Percentiles rank a stretch among this genome's conserved stretches.
Conservation (phyloP, 192 early-diverging fungal genomes). For the Entophlyctis helioformis region DNA sequence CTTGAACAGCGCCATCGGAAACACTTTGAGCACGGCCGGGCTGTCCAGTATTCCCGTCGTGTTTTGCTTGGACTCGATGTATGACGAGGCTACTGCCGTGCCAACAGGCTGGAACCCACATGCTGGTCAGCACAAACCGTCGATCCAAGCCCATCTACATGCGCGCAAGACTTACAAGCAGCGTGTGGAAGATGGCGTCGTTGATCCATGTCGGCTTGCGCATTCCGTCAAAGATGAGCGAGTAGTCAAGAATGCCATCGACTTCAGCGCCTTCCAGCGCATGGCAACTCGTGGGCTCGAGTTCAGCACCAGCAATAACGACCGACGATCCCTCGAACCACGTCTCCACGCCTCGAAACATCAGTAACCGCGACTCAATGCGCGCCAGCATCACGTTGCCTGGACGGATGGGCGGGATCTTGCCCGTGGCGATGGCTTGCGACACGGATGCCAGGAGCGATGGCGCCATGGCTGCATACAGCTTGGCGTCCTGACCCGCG, state of each 20-base stretch:
- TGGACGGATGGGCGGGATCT: constrained; percentile 2
- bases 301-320: constrained; percentile 18
- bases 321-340: constrained; percentile 20
- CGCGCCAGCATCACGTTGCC: constrained; percentile 13
- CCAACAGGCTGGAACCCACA: too few relatives aligned
- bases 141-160: too few relatives aligned
- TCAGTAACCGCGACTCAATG: constrained; percentile 20
- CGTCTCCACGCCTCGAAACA: constrained; percentile 20
- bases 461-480: too few relatives aligned
- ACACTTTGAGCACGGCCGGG: constrained; percentile 3
- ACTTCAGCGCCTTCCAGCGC: constrained; percentile 23
- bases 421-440: too few relatives aligned
- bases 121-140: too few relatives aligned
- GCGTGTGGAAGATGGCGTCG: too few relatives aligned
- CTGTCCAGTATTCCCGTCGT: constrained; percentile 25
- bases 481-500: too few relatives aligned
- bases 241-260: constrained; percentile 15
- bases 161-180: too few relatives aligned
- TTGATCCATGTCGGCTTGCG: too few relatives aligned
- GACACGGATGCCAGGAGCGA: too few relatives aligned
- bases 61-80: constrained; percentile 13
- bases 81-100: too few relatives aligned
- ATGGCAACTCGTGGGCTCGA: constrained; percentile 33
- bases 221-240: too few relatives aligned
- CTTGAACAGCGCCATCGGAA: constrained; percentile 18